phyloP scores from a whole-genome alignment of 805 yeast genomes.

The Wickerhamomyces alni region DNA sequence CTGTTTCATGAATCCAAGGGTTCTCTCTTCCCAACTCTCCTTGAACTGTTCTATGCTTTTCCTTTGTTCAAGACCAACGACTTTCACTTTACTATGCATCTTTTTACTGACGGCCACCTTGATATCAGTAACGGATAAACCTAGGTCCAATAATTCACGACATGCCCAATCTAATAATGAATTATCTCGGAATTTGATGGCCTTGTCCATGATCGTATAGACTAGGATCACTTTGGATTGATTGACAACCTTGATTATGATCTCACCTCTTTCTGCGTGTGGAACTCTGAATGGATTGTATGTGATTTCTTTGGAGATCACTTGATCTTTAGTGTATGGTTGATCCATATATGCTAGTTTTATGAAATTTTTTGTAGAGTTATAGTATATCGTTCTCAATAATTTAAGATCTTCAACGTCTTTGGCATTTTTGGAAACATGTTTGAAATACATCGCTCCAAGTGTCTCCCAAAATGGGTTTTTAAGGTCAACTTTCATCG shows the following conservation, averaged over 20 bases:
- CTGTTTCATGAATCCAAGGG: not conserved
- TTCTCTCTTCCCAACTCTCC: not conserved
- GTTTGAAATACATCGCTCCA: slow-evolving; percentile 15
- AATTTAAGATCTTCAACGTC: slow-evolving; percentile 4
- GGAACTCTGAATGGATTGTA: slow-evolving; percentile 16
- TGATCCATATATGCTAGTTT: slow-evolving; percentile 7
- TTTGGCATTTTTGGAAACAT: slow-evolving; percentile 7
- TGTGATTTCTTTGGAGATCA: slow-evolving; percentile 3
- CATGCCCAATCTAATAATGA: slow-evolving; percentile 12
- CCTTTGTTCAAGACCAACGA: not conserved
- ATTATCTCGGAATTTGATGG: slow-evolving; percentile 4
- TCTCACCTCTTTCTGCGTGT: not conserved
- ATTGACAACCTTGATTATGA: slow-evolving; percentile 9
- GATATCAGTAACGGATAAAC: slow-evolving; percentile 13
- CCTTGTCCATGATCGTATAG: slow-evolving; percentile 17
- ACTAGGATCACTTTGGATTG: slow-evolving; percentile 10
- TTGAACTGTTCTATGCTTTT: not conserved
- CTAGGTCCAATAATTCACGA: slow-evolving; percentile 13
- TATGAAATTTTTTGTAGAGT: slow-evolving; percentile 10
- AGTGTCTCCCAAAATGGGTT: slow-evolving; percentile 18
- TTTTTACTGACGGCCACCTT: slow-evolving; percentile 9
- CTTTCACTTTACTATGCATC: not conserved
- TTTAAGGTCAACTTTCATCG: slow-evolving; percentile 1
- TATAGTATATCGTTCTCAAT: slow-evolving; percentile 8
- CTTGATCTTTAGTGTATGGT: slow-evolving; percentile 1